phyloP scores from a whole-genome alignment of 768 basidiomycete species.

The Strobilomyces echinocephalus region DNA sequence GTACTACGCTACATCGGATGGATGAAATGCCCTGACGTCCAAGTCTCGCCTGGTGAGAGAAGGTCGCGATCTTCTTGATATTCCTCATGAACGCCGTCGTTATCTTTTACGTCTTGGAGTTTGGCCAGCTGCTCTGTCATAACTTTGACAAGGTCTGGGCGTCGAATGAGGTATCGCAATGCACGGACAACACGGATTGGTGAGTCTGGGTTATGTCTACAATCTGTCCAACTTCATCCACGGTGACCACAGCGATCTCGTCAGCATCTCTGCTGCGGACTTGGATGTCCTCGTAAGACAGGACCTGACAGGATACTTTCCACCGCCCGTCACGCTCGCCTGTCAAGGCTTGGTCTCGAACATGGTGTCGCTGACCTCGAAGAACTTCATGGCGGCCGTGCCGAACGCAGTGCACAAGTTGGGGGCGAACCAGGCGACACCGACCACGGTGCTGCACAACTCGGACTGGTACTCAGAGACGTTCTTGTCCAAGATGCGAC shows the following conservation, averaged over 20 bases:
- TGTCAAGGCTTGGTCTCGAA: conserved; percentile 73
- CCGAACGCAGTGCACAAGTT: conserved; percentile 75
- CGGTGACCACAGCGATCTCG: conserved; percentile 79
- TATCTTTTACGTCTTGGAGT: conserved; percentile 86
- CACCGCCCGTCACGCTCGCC: conserved; percentile 68
- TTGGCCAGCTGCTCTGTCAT: conserved; percentile 83
- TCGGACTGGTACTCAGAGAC: conserved; percentile 70
- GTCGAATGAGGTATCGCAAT: conserved; percentile 60
- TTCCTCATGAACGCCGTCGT: conserved; percentile 68
- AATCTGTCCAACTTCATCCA: conserved; percentile 78
- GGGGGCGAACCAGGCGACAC: conserved; percentile 47
- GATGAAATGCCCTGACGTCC: conserved; percentile 92
- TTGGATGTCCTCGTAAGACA: conserved; percentile 73
- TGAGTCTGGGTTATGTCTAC: conserved; percentile 84
- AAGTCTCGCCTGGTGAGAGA: conserved; percentile 93
- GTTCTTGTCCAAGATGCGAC: conserved; percentile 71
- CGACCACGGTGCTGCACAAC: conserved; percentile 42
- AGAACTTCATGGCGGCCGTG: conserved; percentile 60
- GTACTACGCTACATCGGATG: conserved; percentile 63
- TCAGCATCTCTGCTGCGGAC: conserved; percentile 48
- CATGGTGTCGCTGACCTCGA: conserved; percentile 43
- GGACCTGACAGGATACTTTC: conserved; percentile 86
- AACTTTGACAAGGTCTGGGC: conserved; percentile 83
- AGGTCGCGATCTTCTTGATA: conserved; percentile 81
- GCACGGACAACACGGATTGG: conserved; percentile 69